A percentile compares a stretch with the other conserved stretches of the same genome.
phyloP scores from a whole-genome alignment of 2,329 filamentous ascomycete genomes.

The Arthrobotrys sinensis region DNA sequence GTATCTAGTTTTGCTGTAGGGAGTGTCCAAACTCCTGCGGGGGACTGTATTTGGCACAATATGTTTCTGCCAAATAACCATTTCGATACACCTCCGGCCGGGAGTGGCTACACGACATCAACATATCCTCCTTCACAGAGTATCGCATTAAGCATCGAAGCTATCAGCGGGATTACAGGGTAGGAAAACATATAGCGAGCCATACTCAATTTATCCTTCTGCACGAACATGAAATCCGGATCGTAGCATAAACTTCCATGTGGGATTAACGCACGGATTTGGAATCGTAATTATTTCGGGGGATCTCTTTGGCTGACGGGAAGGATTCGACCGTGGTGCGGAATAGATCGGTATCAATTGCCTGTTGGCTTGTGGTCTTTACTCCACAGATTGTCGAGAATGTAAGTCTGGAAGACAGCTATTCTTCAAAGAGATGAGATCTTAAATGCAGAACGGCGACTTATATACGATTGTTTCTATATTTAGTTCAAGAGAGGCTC shows the following conservation, averaged over 20 bases:
- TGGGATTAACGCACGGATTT: slow-evolving; percentile 11
- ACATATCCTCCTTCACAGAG: slow-evolving; percentile 44
- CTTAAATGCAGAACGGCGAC: neutral
- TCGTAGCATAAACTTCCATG: neutral
- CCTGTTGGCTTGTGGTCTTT: slow-evolving; percentile 98
- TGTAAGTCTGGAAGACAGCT: slow-evolving; percentile 55
- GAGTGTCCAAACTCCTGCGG: neutral
- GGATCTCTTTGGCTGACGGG: slow-evolving; percentile 41
- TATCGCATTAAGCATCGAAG: slow-evolving; percentile 48
- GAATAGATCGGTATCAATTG: slow-evolving; percentile 89
- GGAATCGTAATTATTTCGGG: slow-evolving; percentile 6
- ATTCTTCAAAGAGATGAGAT: neutral
- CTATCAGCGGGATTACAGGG: slow-evolving; percentile 59
- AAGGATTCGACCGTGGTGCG: slow-evolving; percentile 15
- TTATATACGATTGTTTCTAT: neutral
- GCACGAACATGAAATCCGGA: neutral
- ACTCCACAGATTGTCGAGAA: slow-evolving; percentile 97
- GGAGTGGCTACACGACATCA: slow-evolving; percentile 2
- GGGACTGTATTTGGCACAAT: neutral
- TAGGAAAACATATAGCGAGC: slow-evolving; percentile 41
- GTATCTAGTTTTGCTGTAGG: neutral
- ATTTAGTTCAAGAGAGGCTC: slow-evolving; percentile 80
- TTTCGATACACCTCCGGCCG: slow-evolving; percentile 27
- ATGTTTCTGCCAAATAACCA: slow-evolving; percentile 25
- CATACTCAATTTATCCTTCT: slow-evolving; percentile 1